Evolutionary conservation across 2,329 filamentous ascomycete genomes (phyloP), one percentile per base, ranked within the genome.

Genomic region (Fusarium sp.): DNA sequence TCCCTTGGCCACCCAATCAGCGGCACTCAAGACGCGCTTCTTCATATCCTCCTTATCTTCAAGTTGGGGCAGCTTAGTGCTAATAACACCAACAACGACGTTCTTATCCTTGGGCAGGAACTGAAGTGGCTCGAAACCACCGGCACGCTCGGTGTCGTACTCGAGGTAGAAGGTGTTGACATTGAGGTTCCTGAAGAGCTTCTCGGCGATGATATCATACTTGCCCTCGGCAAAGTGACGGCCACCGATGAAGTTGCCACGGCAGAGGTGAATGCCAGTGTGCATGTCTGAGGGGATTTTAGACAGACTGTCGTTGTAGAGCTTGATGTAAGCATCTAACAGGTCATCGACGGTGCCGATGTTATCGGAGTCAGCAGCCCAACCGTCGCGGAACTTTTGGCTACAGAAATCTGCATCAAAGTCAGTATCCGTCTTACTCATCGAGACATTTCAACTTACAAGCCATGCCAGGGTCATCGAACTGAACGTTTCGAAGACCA

Each of bases 241-340:
- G 20, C 87, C 87, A 56, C 87, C 87, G 67, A 90, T 88, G 78
- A 91, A 91, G 81, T 91, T 92, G 49, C 86, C 86, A 10, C 86
- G 86, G 84, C 92, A 94, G 52, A 94, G 83, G 76, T 95, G 92
- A 17, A 95, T 90, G 45, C 92, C 92, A 4, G 92, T 86, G 78
- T 94, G 91, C 84, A 94, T 87, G 75, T 94, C 91, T 3, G 83
- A 77, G 0, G 91, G 91, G 1, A 88, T 81, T 72, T 87, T 86
- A 73, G 84, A 81, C 75, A 93, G 84, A 74, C 85, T 88, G 78
- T 92, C 89, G 77, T 94, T 94, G 84, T 94, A 94, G 69, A 93
- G 87, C 65, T 86, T 84, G 77, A 95, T 91, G 80, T 95, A 95
- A 28, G 90, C 87, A 72, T 93, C 90, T 22, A 95, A 86, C 44